phyloP scores from a whole-genome alignment of 352 stramenopile species.

The Phytophthora quininea region DNA sequence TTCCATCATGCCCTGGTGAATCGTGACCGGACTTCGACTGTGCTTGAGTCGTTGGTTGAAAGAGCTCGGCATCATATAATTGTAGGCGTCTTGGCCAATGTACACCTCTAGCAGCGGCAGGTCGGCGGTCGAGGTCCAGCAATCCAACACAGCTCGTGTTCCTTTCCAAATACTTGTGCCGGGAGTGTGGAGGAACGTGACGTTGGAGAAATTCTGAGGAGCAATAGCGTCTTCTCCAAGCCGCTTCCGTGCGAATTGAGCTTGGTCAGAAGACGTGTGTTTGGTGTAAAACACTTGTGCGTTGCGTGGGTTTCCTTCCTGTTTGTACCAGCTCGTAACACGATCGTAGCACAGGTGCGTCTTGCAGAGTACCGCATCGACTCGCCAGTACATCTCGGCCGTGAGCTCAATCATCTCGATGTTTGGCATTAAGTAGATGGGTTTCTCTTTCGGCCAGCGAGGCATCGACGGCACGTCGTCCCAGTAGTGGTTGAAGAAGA shows the following conservation, averaged over 20 bases:
- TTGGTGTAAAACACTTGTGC: slow-evolving; percentile 50
- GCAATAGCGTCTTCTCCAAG: slow-evolving; percentile 16
- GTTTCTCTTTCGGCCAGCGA: slow-evolving; percentile 37
- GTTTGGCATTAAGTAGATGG: slow-evolving; percentile 45
- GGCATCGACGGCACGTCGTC: slow-evolving; percentile 17
- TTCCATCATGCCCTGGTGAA: slow-evolving; percentile 15
- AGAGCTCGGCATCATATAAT: neutral
- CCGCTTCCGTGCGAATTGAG: slow-evolving; percentile 18
- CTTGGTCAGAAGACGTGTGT: slow-evolving; percentile 50
- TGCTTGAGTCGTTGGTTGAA: no score
- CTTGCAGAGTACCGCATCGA: slow-evolving; percentile 47
- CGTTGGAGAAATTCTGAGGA: slow-evolving; percentile 32
- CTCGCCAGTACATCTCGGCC: slow-evolving; percentile 28
- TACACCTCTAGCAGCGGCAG: slow-evolving; percentile 46
- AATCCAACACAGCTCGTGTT: slow-evolving; percentile 42
- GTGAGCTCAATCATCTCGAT: slow-evolving; percentile 51
- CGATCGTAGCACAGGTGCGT: slow-evolving; percentile 40
- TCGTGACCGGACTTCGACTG: no score
- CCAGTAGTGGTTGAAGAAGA: slow-evolving; percentile 58
- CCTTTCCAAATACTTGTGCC: slow-evolving; percentile 47
- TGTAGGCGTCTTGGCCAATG: no score
- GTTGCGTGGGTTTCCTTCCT: slow-evolving; percentile 54
- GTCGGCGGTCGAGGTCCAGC: slow-evolving; percentile 41
- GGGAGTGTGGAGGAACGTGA: slow-evolving; percentile 34
- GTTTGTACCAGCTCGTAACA: slow-evolving; percentile 44